Percentiles rank a stretch among this genome's conserved stretches.
phyloP scores from a whole-genome alignment of 768 basidiomycete genomes.

The Pisolithus marmoratus region DNA sequence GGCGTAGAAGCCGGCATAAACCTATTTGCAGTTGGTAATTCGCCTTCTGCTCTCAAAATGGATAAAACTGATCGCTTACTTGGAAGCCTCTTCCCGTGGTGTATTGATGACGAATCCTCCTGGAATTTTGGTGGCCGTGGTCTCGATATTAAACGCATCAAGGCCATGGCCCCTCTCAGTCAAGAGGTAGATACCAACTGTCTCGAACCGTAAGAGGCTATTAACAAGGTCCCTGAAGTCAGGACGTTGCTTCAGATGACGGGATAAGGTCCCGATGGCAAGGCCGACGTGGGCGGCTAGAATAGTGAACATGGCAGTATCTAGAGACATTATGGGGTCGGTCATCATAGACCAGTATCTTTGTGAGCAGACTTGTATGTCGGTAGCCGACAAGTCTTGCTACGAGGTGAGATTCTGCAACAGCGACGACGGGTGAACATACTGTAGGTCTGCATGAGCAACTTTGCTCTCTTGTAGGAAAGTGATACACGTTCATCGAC shows the following conservation, averaged over 20 bases:
- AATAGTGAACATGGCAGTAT: constrained; percentile 50
- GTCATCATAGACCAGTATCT: constrained; percentile 50
- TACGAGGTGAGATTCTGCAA: neutral
- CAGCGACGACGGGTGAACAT: constrained; percentile 9
- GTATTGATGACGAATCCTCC: constrained; percentile 52
- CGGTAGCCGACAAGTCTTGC: constrained; percentile 33
- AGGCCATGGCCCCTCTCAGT: constrained; percentile 55
- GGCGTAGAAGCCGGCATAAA: constrained; percentile 59
- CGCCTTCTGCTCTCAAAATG: neutral
- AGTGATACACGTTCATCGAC: constrained; percentile 42
- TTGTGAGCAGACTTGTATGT: constrained; percentile 44
- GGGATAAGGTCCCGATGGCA: constrained; percentile 48
- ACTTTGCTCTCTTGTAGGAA: constrained; percentile 44
- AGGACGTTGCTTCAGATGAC: constrained; percentile 42
- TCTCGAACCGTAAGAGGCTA: constrained; percentile 46
- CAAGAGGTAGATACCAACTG: constrained; percentile 47
- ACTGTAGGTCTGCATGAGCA: constrained; percentile 48
- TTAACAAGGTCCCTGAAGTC: constrained; percentile 46
- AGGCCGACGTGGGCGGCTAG: constrained; percentile 48
- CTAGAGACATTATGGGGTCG: constrained; percentile 46
- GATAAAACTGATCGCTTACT: constrained; percentile 31
- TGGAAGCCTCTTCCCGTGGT: constrained; percentile 52
- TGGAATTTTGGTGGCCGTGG: constrained; percentile 46
- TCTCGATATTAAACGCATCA: constrained; percentile 58
- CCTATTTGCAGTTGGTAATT: constrained; percentile 25